Conservation (phyloP, 192 early-diverging fungal species). For the Entomortierella parvispora region DNA sequence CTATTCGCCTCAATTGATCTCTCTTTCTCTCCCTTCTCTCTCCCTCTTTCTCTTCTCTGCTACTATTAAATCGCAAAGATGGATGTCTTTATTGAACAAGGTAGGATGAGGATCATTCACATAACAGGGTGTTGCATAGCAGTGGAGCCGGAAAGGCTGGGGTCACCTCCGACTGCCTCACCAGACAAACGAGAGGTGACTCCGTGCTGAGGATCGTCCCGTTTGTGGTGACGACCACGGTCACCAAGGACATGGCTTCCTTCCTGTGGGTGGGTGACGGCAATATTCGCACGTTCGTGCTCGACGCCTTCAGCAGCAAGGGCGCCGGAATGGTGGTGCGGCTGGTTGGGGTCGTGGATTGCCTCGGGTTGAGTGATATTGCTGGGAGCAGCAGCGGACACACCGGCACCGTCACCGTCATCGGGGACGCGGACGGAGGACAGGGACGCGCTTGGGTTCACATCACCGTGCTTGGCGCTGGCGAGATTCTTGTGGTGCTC, state of each 20-base stretch:
- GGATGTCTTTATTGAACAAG: not conserved
- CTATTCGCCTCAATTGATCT: no score
- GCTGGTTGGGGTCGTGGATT: conserved; percentile 4
- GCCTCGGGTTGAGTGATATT: not conserved
- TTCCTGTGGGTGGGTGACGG: not conserved
- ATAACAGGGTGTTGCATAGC: conserved; percentile 32
- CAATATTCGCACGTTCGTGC: no score
- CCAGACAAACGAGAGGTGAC: conserved; percentile 18
- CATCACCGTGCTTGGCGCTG: not conserved
- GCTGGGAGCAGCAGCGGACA: not conserved
- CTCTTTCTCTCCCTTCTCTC: no score
- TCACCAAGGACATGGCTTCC: no score
- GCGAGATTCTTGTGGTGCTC: not conserved
- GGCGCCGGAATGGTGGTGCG: not conserved
- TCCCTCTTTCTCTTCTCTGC: no score
- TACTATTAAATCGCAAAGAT: not conserved
- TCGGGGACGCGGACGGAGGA: not conserved
- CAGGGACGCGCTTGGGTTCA: conserved; percentile 11
- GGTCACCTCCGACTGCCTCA: not conserved
- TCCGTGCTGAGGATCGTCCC: conserved; percentile 8
- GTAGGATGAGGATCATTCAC: not conserved
- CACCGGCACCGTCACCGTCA: not conserved
- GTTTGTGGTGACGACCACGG: conserved; percentile 2
- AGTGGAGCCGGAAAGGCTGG: conserved; percentile 6
- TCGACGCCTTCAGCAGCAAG: not conserved